Evolutionary conservation across 306 rosid species (phyloP).

Genomic region (Arachis stenosperma): DNA sequence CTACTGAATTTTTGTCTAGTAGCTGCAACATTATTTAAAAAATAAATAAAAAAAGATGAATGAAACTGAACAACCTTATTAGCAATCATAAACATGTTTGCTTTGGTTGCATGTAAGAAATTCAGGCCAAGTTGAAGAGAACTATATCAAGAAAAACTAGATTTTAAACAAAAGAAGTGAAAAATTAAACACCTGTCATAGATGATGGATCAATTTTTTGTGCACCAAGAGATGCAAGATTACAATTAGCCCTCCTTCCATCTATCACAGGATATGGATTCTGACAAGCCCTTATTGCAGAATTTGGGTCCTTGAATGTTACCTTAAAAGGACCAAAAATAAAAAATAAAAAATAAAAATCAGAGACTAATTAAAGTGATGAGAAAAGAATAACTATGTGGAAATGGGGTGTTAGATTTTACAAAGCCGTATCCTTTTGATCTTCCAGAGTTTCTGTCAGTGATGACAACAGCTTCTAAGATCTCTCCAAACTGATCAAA

Average conservation of each 20-base stretch:
- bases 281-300: constrained; percentile 68
- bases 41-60: constrained; percentile 5
- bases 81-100: constrained; percentile 26
- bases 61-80: constrained; percentile 15
- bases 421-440: constrained; percentile 76
- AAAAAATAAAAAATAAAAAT: too few species aligned
- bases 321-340: constrained; percentile 46
- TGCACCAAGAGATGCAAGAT: constrained; percentile 59
- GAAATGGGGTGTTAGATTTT: constrained; percentile 11
- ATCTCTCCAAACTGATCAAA: constrained; percentile 70
- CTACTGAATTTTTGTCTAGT: constrained; percentile 43
- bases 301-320: constrained; percentile 69
- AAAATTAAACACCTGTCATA: constrained; percentile 40
- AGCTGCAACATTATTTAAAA: constrained; percentile 42
- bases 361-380: constrained; percentile 1
- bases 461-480: constrained; percentile 62
- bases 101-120: constrained; percentile 31
- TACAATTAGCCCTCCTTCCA: constrained; percentile 76
- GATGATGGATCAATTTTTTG: constrained; percentile 48
- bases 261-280: constrained; percentile 72
- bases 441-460: constrained; percentile 55
- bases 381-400: not conserved
- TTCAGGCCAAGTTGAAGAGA: constrained; percentile 1
- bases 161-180: constrained; percentile 3
- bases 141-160: not conserved